phyloP scores from a whole-genome alignment of 805 yeast genomes.

The Suhomyces tanzawaensis region DNA sequence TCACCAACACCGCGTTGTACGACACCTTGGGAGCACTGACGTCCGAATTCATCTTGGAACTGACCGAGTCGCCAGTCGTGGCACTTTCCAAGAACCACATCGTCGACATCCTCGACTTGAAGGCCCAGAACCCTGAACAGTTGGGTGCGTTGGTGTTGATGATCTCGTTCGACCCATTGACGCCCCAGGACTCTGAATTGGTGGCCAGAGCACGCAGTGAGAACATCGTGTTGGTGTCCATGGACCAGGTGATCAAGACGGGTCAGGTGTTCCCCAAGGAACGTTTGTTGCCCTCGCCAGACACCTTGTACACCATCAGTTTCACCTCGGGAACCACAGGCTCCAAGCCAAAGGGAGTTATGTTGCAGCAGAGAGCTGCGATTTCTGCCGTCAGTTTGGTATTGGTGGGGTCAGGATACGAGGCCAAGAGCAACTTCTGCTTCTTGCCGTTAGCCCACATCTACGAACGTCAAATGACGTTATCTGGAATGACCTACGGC shows the following conservation, averaged over 20 bases:
- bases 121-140: constrained; percentile 28
- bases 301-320: constrained; percentile 22
- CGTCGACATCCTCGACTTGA: constrained; percentile 44
- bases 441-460: constrained; percentile 41
- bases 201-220: constrained; percentile 32
- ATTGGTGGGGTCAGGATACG: constrained; percentile 7
- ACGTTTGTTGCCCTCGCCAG: constrained; percentile 16
- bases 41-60: constrained; percentile 30
- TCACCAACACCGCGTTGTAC: constrained; percentile 40
- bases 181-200: constrained; percentile 52
- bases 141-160: constrained; percentile 48
- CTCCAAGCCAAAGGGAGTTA: constrained; percentile 25
- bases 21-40: constrained; percentile 40
- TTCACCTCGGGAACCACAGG: constrained; percentile 31
- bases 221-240: constrained; percentile 19
- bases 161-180: constrained; percentile 53
- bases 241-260: constrained; percentile 19
- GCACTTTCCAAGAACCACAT: constrained; percentile 54
- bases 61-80: constrained; percentile 43
- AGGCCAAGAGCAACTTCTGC: constrained; percentile 11
- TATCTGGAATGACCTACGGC: constrained; percentile 23
- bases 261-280: constrained; percentile 21
- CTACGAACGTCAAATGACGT: constrained; percentile 29
- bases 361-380: constrained; percentile 18
- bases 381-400: constrained; percentile 18